These are phyloP conservation scores for Fragilaria radians DNA, from an alignment of 108 stramenopile species.

Conservation along the genomic window DNA sequence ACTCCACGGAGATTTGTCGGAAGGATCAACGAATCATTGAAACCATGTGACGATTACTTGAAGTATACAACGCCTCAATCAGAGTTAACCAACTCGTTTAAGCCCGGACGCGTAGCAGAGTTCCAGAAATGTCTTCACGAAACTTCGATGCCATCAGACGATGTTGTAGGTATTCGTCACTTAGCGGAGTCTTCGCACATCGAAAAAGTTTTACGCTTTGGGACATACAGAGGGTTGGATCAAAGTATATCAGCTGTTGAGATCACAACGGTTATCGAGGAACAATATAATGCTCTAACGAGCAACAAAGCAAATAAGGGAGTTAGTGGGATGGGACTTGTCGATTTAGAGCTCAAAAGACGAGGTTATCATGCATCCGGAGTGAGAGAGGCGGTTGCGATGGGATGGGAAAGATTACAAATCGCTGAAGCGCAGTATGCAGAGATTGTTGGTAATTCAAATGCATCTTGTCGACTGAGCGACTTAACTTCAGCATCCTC, in stretches of 20 bases:
- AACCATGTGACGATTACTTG: background rate
- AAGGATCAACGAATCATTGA: background rate
- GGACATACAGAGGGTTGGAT: slow-evolving; percentile 62
- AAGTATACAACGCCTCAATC: background rate
- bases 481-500: slow-evolving; percentile 66
- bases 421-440: slow-evolving; percentile 57
- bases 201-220: slow-evolving; percentile 41
- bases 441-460: slow-evolving; percentile 48
- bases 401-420: slow-evolving; percentile 33
- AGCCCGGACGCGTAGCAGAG: slow-evolving; percentile 20
- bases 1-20: background rate
- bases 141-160: slow-evolving; percentile 54
- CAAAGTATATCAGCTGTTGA: slow-evolving; percentile 70
- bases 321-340: slow-evolving; percentile 32
- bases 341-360: slow-evolving; percentile 50
- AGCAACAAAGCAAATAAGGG: slow-evolving; percentile 6
- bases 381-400: slow-evolving; percentile 44
- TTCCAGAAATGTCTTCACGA: slow-evolving; percentile 59
- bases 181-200: slow-evolving; percentile 80
- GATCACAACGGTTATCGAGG: slow-evolving; percentile 71
- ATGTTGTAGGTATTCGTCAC: slow-evolving; percentile 73
- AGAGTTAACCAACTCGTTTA: background rate
- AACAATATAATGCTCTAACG: slow-evolving; percentile 67
- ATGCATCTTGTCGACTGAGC: slow-evolving; percentile 48
- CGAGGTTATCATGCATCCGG: slow-evolving; percentile 61